Base-by-base conservation (phyloP, 305 asterid genomes). In the Petunia hybrid region DNA sequence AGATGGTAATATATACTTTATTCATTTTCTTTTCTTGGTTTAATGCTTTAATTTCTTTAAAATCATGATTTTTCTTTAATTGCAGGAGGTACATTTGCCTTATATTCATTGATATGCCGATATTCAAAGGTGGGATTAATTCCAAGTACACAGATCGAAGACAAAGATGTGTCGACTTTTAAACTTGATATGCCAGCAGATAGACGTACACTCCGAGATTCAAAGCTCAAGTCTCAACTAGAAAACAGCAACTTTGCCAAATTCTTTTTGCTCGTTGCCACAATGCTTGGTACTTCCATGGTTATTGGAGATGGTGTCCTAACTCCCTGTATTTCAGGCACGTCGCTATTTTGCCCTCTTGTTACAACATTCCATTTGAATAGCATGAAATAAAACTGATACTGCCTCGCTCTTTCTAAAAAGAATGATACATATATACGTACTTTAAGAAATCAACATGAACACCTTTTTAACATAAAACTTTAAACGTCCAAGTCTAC, bases 261-360 rank as follows among this genome's bases (percentile, higher is more conserved):
- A 84, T 81, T 82, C 53, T 81, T 87, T 65, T 57, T 93, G 6
- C 66, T 91, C 10, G 78, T 90, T 2, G 89, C 93, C 36, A 88
- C 97, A 2, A 89, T 93, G 93, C 94, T 93, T 7, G 97, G 97
- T 13, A 93, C 97, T 71, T 88, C 97, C 66, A 93, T 93, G 97
- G 93, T 91, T 31, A 90, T 93, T 46, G 97, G 97, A 1, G 97
- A 93, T 79, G 97, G 97, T 2, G 81, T 92, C 41, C 90, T 93
- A 2, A 93, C 97, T 36, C 97, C 97, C 3, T 89, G 92, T 16
- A 93, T 91, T 74, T 89, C 92, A 48, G 92, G 91, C 86, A 81
- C 43, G 45, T 46, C 3, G 40, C 14, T 68, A 6, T 5, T 46
- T 38, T 5, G 10, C 14, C 10, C 42, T 45, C 16, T 43, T 69